A percentile compares a stretch with the other conserved stretches of the same genome.
phyloP scores from a whole-genome alignment of 164 flowering plant genomes.

The Annona squamosa region DNA sequence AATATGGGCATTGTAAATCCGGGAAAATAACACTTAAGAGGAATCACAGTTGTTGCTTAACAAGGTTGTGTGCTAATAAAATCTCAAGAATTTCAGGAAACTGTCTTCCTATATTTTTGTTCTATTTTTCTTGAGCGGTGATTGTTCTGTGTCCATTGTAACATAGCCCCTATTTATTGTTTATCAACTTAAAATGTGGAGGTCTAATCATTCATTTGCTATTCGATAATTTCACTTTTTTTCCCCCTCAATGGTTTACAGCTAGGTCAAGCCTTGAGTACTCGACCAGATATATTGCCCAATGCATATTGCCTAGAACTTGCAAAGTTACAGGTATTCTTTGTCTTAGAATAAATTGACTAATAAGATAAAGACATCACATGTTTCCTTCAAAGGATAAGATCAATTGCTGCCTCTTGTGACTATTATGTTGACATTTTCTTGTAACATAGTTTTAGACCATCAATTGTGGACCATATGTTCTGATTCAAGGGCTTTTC shows the following conservation, averaged over 20 bases:
- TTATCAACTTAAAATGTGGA: background rate
- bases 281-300: constrained; percentile 88
- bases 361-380: too few relatives aligned
- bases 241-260: constrained; percentile 22
- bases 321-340: constrained; percentile 74
- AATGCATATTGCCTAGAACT: constrained; percentile 80
- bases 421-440: too few relatives aligned
- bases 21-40: background rate
- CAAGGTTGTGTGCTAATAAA: background rate
- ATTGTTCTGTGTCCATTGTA: background rate
- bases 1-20: too few relatives aligned
- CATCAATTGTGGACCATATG: too few relatives aligned
- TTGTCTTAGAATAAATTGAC: background rate
- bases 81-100: background rate
- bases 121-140: too few relatives aligned
- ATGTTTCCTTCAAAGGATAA: too few relatives aligned
- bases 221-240: background rate
- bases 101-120: background rate
- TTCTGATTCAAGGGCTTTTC: too few relatives aligned
- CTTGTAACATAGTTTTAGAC: too few relatives aligned
- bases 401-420: too few relatives aligned
- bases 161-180: background rate
- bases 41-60: background rate
- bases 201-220: background rate
- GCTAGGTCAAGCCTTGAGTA: constrained; percentile 99